Percentiles rank a stretch among this genome's conserved stretches.
phyloP scores from a whole-genome alignment of 345 rosid genomes.

The Mallotus nudiflorus region DNA sequence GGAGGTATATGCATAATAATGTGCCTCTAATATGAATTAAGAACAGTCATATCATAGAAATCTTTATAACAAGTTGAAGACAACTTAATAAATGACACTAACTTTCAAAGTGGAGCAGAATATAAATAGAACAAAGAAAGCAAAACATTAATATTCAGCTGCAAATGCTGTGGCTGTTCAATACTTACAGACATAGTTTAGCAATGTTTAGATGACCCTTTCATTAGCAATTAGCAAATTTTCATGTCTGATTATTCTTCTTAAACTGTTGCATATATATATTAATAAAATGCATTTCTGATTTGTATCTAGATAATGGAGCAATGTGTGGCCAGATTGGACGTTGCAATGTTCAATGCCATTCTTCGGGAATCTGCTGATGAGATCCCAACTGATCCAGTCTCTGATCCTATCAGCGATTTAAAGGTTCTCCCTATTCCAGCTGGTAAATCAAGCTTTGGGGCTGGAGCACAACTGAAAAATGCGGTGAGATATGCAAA shows the following conservation, averaged over 20 bases:
- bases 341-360: slow-evolving; percentile 97
- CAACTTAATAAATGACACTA: background rate
- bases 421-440: slow-evolving; percentile 82
- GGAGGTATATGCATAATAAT: background rate
- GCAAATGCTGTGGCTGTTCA: background rate
- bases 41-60: background rate
- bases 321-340: slow-evolving; percentile 88
- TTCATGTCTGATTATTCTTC: background rate
- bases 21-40: background rate
- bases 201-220: background rate
- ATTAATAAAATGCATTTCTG: slow-evolving; percentile 6
- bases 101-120: background rate
- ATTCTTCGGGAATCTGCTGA: slow-evolving; percentile 87
- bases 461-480: slow-evolving; percentile 90
- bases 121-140: background rate
- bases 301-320: slow-evolving; percentile 70
- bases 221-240: background rate
- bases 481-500: slow-evolving; percentile 55
- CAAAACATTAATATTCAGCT: background rate
- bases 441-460: slow-evolving; percentile 73
- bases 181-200: background rate
- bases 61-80: background rate
- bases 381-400: slow-evolving; percentile 88
- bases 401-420: slow-evolving; percentile 86
- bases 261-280: background rate